Evolutionary conservation across 225 moss, liverwort and hornwort species (phyloP), one percentile per base, ranked within the genome.

Genomic region (Pseudisothecium myosuroides): DNA sequence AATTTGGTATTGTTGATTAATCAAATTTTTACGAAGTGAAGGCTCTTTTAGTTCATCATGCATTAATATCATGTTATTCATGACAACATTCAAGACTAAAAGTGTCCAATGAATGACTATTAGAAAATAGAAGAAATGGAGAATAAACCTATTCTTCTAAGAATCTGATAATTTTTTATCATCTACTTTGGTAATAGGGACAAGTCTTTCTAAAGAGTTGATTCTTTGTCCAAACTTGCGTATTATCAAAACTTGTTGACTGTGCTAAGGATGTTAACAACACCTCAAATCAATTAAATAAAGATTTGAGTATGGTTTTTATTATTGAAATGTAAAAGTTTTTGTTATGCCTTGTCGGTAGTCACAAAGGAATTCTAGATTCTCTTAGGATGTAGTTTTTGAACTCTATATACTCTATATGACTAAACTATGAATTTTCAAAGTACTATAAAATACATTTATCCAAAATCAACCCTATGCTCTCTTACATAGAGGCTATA

Each of bases 31-130:
- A 3, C 24, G 2, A 37, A 9, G 15, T 77, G 4, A 37, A 24
- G 55, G 2, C 2, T 55, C 2, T 55, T 54, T 55, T 4, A 24
- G 0, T 77, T 23, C 1, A 0, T 6, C 15, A 12, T 32, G 19
- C 12, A 77, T 37, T 15, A 23, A 36, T 23, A 3, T 77, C 36
- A 37, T 36, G 9, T 36, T 37, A 14, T 54, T 77, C 1, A 9
- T 23, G 55, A 37, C 1, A 19, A 54, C 15, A 37, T 0, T 2
- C 0, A 36, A 2, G 5, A 76, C 5, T 14, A 36, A 76, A 52
- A 21, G 15, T 7, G 4, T 34, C 12, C 3, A 52, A 34, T 22
- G 5, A 76, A 52, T 36, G 8, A 36, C 11, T 36, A 36, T 10
- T 15, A 77, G 15, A 77, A 77, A 37, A 24, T 15, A 9, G 24